Conservation (phyloP, 2,329 filamentous ascomycete species). For the Endocalyx cinctus region DNA sequence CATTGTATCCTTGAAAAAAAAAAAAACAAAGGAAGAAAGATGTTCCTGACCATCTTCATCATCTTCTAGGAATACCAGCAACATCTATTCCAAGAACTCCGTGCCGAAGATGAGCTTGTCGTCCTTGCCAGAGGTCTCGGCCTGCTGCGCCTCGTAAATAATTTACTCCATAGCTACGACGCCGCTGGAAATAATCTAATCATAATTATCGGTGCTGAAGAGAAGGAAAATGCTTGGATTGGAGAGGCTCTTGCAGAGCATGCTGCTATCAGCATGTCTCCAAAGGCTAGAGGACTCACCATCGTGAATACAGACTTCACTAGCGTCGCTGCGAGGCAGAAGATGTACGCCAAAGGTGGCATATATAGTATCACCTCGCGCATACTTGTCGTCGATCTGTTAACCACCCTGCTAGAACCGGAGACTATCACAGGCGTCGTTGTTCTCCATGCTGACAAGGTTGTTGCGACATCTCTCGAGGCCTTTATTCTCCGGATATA, state of each 20-base stretch:
- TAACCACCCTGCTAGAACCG: slow-evolving; percentile 77
- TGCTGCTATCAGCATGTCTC: slow-evolving; percentile 79
- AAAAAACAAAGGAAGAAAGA: too few relatives aligned
- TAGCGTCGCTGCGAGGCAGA: slow-evolving; percentile 80
- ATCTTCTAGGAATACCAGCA: slow-evolving; percentile 76
- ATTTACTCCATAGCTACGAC: slow-evolving; percentile 94
- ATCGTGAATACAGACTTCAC: slow-evolving; percentile 94
- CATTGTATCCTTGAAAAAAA: slow-evolving; percentile 1
- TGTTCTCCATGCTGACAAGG: slow-evolving; percentile 81
- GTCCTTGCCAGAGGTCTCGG: slow-evolving; percentile 88
- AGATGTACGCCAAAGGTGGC: slow-evolving; percentile 84
- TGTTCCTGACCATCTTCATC: too few relatives aligned
- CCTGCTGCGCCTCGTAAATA: slow-evolving; percentile 87
- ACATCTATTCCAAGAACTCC: slow-evolving; percentile 85
- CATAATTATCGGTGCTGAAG: slow-evolving; percentile 81
- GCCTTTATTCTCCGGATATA: slow-evolving; percentile 94
- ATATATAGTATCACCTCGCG: slow-evolving; percentile 95
- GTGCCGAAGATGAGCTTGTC: slow-evolving; percentile 88
- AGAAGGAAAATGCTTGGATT: slow-evolving; percentile 94
- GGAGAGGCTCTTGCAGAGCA: slow-evolving; percentile 95
- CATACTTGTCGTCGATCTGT: slow-evolving; percentile 87
- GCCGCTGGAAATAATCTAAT: slow-evolving; percentile 91
- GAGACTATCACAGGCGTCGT: slow-evolving; percentile 83
- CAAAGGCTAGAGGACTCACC: slow-evolving; percentile 77
- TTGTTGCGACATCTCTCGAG: slow-evolving; percentile 82